Evolutionary conservation across 2,329 filamentous ascomycete genomes (phyloP), one percentile per base, ranked within the genome.

Genomic region (Aspergillus piperis): DNA sequence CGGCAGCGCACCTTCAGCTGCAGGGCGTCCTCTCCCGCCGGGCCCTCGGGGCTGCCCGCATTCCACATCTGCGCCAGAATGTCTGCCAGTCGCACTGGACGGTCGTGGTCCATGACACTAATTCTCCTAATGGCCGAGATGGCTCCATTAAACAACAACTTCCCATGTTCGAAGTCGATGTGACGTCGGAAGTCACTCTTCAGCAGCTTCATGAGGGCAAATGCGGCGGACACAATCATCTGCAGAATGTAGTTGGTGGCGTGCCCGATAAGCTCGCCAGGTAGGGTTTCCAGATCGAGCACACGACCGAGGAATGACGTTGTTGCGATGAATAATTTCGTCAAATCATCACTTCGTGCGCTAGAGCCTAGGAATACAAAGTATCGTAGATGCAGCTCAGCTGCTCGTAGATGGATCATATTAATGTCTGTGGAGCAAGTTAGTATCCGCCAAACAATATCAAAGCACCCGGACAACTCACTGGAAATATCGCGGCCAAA

Each of bases 31-130:
- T 78, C 75, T 15, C 69, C 72, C 1, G 60, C 53, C 17, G 67
- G 66, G 8, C 68, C 67, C 41, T 72, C 71, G 21, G 71, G 69
- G 13, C 71, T 71, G 23, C 76, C 76, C 4, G 76, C 81, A 67
- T 85, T 85, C 86, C 86, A 88, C 44, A 89, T 81, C 67, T 88
- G 86, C 2, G 86, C 84, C 23, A 88, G 75, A 3, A 88, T 86
- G 71, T 88, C 86, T 1, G 86, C 85, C 7, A 88, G 78, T 10
- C 86, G 82, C 63, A 86, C 84, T 1, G 85, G 81, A 1, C 88
- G 82, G 69, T 89, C 86, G 64, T 88, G 88, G 27, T 82, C 81
- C 66, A 81, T 80, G 2, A 88, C 83, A 62, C 85, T 87, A 54
- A 87, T 84, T 50, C 81, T 80, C 47, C 86, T 79, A 25, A 88